Conservation (phyloP, 2,329 filamentous ascomycete genomes). For the Nemania diffusa region DNA sequence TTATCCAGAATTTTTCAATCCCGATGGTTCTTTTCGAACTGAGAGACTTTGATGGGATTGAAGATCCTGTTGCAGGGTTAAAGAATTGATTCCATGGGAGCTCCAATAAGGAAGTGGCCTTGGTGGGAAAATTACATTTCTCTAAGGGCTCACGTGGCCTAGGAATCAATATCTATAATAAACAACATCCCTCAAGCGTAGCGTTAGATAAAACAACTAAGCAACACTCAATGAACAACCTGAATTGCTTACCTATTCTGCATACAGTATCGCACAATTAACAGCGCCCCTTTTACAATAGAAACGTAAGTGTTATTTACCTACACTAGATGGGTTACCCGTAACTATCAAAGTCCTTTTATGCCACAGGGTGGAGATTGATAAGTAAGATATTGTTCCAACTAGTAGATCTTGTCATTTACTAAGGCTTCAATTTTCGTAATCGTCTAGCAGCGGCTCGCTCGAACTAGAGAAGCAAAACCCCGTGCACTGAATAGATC, state of each 20-base stretch:
- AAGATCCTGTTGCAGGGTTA: not conserved
- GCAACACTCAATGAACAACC: no score
- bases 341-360: not conserved
- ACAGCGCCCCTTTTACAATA: not conserved
- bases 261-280: not conserved
- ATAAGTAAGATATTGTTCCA: not conserved
- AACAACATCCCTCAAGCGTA: no score
- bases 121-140: not conserved
- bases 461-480: no score
- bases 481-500: no score
- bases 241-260: not conserved
- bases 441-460: no score
- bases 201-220: not conserved
- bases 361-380: not conserved
- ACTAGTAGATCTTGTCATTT: not conserved
- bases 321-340: not conserved
- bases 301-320: not conserved
- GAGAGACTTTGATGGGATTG: no score
- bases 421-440: not conserved
- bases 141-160: no score
- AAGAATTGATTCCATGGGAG: not conserved
- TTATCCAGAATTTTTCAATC: no score
- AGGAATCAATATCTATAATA: no score
- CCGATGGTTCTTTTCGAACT: no score
- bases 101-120: not conserved